Evolutionary conservation across 1,139 yeast species (phyloP).

Genomic region (Dujonia santamariae): DNA sequence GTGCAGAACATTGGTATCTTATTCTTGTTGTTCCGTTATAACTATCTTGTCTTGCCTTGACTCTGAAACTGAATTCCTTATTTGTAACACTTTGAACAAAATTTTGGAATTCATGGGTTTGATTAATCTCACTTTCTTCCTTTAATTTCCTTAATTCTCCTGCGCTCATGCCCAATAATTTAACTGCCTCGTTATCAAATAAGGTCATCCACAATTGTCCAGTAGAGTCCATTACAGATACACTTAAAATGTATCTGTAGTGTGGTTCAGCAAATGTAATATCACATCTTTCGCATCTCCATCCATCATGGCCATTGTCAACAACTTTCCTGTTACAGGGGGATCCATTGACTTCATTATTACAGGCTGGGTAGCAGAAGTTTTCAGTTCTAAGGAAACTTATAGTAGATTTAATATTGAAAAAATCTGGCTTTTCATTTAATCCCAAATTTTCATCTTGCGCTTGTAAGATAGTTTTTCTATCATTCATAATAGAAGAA

Average conservation of each 20-base stretch:
- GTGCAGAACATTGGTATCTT: constrained; percentile 63
- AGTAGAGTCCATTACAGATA: constrained; percentile 71
- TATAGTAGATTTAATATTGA: constrained; percentile 70
- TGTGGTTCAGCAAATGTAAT: constrained; percentile 63
- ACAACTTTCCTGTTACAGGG: constrained; percentile 83
- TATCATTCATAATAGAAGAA: constrained; percentile 33
- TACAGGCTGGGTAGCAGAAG: constrained; percentile 91
- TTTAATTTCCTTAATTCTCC: constrained; percentile 56
- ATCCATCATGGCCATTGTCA: constrained; percentile 63
- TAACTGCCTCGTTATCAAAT: constrained; percentile 80
- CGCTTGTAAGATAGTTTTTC: constrained; percentile 67
- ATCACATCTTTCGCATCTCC: constrained; percentile 96
- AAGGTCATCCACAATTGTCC: constrained; percentile 86
- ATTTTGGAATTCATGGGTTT: constrained; percentile 39
- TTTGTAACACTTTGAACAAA: constrained; percentile 54
- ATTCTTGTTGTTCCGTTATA: constrained; percentile 78
- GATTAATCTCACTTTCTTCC: constrained; percentile 31
- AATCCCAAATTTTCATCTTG: constrained; percentile 69
- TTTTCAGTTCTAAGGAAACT: constrained; percentile 69
- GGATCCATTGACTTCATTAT: constrained; percentile 36
- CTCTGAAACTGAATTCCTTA: constrained; percentile 68
- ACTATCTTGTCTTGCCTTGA: constrained; percentile 79
- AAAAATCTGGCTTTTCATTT: constrained; percentile 76
- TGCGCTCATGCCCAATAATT: constrained; percentile 68
- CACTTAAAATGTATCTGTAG: constrained; percentile 73